phyloP scores from a whole-genome alignment of 768 basidiomycete species.

The Russula lepida region DNA sequence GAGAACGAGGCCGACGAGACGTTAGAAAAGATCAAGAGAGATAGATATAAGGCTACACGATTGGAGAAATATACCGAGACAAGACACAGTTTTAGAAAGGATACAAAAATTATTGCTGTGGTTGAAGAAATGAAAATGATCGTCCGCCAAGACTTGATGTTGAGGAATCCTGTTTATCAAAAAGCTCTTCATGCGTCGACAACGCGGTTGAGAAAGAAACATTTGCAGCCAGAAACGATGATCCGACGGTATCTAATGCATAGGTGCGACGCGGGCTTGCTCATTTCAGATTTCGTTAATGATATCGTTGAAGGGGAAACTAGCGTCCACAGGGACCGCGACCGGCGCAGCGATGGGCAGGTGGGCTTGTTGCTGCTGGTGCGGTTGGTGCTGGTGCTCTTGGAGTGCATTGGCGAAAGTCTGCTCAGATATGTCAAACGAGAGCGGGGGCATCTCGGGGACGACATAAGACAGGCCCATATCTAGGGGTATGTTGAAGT shows the following conservation, averaged over 20 bases:
- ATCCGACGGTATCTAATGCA: slow-evolving; percentile 9
- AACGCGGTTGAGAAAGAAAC: not conserved
- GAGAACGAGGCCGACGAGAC: not conserved
- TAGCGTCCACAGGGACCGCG: slow-evolving; percentile 2
- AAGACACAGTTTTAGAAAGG: not conserved
- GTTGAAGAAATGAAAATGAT: not conserved
- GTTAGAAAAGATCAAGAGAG: not conserved
- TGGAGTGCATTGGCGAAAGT: slow-evolving; percentile 10
- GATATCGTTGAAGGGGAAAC: slow-evolving; percentile 20
- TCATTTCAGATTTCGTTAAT: slow-evolving; percentile 20
- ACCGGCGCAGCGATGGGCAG: slow-evolving; percentile 7
- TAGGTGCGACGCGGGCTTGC: not conserved
- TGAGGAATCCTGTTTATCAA: slow-evolving; percentile 2
- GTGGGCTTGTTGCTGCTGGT: not conserved
- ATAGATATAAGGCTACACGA: slow-evolving; percentile 16
- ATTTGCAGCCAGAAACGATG: not conserved
- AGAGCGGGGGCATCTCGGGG: slow-evolving; percentile 13
- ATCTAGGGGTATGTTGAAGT: slow-evolving; percentile 15
- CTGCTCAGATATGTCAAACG: slow-evolving; percentile 11
- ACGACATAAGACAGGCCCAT: slow-evolving; percentile 17
- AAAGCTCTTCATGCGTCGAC: slow-evolving; percentile 2
- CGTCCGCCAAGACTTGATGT: slow-evolving; percentile 3
- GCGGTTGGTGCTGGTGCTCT: not conserved
- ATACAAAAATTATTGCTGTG: slow-evolving; percentile 6
- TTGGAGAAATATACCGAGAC: slow-evolving; percentile 7